Percentiles rank a stretch among this genome's conserved stretches.
Evolutionary conservation across 106 monocot genomes (phyloP).

Genomic region (Allium cepa): DNA sequence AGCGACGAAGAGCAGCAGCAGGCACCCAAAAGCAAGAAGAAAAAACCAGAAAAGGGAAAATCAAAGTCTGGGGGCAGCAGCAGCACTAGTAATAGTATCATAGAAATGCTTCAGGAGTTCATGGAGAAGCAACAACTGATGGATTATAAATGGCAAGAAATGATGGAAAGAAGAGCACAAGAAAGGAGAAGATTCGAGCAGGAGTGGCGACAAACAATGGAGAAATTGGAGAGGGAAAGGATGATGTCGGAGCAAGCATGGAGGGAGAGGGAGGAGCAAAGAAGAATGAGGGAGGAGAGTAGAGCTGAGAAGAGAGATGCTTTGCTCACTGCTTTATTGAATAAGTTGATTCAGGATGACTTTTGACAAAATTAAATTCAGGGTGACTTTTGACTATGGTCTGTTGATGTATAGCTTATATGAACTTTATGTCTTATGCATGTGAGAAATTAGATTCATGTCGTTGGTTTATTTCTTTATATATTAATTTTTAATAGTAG

Average conservation of each 20-base stretch:
- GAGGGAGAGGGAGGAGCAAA: conserved; percentile 90
- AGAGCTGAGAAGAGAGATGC: conserved; percentile 87
- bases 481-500: not conserved
- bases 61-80: conserved; percentile 14
- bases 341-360: conserved; percentile 73
- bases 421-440: no score
- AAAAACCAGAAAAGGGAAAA: conserved; percentile 30
- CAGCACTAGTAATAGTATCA: conserved; percentile 21
- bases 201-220: conserved; percentile 89
- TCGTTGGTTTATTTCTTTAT: no score
- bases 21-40: conserved; percentile 32
- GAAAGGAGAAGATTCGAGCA: conserved; percentile 67
- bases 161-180: conserved; percentile 54
- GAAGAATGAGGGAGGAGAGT: conserved; percentile 78
- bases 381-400: not conserved
- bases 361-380: not conserved
- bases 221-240: conserved; percentile 89
- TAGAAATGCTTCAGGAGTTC: conserved; percentile 70
- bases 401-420: no score
- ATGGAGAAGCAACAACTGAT: conserved; percentile 74
- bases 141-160: conserved; percentile 73
- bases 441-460: no score
- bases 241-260: conserved; percentile 79
- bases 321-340: conserved; percentile 67
- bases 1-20: conserved; percentile 35